phyloP scores from a whole-genome alignment of 2,329 filamentous ascomycete genomes.

The Lachnellula hyalina region DNA sequence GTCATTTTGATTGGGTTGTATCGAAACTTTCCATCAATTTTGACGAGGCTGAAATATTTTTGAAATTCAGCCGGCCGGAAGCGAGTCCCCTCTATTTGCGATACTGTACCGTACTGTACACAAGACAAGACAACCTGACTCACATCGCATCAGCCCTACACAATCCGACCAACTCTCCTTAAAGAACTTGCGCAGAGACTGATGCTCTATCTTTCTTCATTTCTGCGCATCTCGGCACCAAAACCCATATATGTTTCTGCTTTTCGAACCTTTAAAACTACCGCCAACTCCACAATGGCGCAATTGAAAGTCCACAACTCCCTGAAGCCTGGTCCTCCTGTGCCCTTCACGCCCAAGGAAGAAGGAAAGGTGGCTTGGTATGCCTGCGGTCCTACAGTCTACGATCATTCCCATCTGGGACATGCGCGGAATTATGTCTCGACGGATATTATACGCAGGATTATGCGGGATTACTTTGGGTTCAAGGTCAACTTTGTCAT shows the following conservation, averaged over 20 bases:
- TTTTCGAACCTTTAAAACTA: constrained; percentile 10
- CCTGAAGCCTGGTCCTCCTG: constrained; percentile 26
- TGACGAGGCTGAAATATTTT: constrained; percentile 8
- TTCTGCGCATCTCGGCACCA: constrained; percentile 10
- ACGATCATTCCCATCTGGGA: constrained; percentile 62
- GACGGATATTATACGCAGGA: constrained; percentile 64
- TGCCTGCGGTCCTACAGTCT: constrained; percentile 65
- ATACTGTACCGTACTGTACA: background rate
- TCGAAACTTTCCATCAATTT: constrained; percentile 1
- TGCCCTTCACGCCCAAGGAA: constrained; percentile 27
- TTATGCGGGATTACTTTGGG: constrained; percentile 63
- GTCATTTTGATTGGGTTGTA: constrained; percentile 19
- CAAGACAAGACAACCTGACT: background rate
- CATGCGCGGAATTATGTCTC: constrained; percentile 71
- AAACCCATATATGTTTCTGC: constrained; percentile 7
- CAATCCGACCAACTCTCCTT: background rate
- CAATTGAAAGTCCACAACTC: constrained; percentile 31
- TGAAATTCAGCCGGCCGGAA: constrained; percentile 1
- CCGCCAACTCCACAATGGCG: constrained; percentile 13
- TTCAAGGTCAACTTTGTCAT: constrained; percentile 65
- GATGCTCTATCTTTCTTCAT: constrained; percentile 16
- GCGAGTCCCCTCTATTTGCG: background rate
- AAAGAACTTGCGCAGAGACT: constrained; percentile 5
- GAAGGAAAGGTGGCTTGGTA: constrained; percentile 52
- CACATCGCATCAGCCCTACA: background rate